A percentile compares a stretch with the other conserved stretches of the same genome.
Evolutionary conservation across 441 rosid genomes (phyloP).

Genomic region (Erodium chrysanthum): DNA sequence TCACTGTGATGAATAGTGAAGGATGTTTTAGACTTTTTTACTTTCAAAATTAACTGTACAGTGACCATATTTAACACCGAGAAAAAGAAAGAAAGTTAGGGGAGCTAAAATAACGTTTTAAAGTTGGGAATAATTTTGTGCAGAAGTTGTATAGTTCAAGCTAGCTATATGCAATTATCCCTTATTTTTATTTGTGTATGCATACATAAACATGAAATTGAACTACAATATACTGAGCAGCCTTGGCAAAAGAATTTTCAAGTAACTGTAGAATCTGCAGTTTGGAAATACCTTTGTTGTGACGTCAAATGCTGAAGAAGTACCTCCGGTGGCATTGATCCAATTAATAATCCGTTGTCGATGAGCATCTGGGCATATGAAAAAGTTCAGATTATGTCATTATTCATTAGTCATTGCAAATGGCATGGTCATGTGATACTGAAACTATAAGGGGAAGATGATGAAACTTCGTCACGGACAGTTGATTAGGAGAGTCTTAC

Average conservation of each 20-base stretch:
- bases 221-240: background rate
- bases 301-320: constrained; percentile 49
- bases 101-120: no score
- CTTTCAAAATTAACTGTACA: no score
- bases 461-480: background rate
- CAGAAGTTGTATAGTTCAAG: no score
- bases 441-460: background rate
- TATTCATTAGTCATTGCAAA: no score
- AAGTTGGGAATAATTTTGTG: no score
- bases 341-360: constrained; percentile 43
- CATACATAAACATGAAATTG: background rate
- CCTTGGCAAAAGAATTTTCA: background rate
- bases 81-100: no score
- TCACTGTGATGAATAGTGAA: no score
- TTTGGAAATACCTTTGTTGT: constrained; percentile 42
- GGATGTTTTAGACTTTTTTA: no score
- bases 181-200: background rate
- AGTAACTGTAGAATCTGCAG: no score
- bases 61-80: no score
- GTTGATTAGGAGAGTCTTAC: constrained; percentile 17
- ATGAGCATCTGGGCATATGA: constrained; percentile 33
- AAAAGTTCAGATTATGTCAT: constrained; percentile 2
- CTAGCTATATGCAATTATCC: no score
- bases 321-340: constrained; percentile 46
- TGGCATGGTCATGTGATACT: background rate